These are phyloP conservation scores for Lachnellula suecica DNA, from an alignment of 2,329 filamentous ascomycete genomes.

Conservation along the genomic window DNA sequence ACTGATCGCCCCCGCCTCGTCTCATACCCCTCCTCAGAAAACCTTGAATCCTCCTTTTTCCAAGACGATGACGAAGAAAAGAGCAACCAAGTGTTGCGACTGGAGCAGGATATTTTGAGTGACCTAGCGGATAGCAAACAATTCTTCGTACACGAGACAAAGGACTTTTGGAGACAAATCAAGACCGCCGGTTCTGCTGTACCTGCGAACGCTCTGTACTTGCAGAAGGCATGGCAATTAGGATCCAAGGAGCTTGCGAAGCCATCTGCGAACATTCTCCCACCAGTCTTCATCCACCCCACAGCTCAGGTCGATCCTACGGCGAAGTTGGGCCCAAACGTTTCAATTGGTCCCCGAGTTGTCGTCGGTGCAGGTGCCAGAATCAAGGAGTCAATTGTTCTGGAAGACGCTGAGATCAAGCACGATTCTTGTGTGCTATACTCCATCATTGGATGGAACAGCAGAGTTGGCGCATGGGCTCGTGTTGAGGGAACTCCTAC, in stretches of 20 bases:
- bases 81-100: slow-evolving; percentile 83
- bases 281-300: slow-evolving; percentile 94
- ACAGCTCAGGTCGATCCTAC: slow-evolving; percentile 87
- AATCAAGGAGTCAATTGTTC: slow-evolving; percentile 92
- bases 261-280: slow-evolving; percentile 83
- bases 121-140: slow-evolving; percentile 96
- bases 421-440: slow-evolving; percentile 95
- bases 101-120: slow-evolving; percentile 95
- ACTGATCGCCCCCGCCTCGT: slow-evolving; percentile 86
- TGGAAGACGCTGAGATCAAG: slow-evolving; percentile 93
- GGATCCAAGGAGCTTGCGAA: slow-evolving; percentile 78
- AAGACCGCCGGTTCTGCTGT: slow-evolving; percentile 98
- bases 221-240: slow-evolving; percentile 88
- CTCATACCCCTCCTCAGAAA: slow-evolving; percentile 95
- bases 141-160: slow-evolving; percentile 98
- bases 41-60: slow-evolving; percentile 71
- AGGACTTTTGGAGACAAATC: slow-evolving; percentile 99
- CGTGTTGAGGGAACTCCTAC: slow-evolving; percentile 94
- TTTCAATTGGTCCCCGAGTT: slow-evolving; percentile 90
- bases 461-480: slow-evolving; percentile 95
- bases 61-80: slow-evolving; percentile 71
- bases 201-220: slow-evolving; percentile 92
- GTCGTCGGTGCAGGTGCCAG: slow-evolving; percentile 82
- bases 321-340: slow-evolving; percentile 94
- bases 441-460: slow-evolving; percentile 96